Evolutionary conservation across 192 early-diverging fungal genomes (phyloP), one percentile per base, ranked within the genome.

Genomic region (Glomus cerebriforme): DNA sequence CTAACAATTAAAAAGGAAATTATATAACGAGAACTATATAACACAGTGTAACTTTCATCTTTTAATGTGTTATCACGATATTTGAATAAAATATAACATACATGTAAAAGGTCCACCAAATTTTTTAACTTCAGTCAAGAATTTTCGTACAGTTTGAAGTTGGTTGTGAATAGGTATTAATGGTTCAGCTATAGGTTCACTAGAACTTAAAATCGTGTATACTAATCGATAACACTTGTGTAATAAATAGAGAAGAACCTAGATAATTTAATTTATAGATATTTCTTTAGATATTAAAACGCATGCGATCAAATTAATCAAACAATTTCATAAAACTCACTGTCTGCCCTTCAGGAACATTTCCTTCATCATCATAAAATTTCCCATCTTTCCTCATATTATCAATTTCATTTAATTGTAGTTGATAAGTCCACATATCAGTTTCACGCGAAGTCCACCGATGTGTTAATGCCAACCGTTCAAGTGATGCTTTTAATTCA

Each of bases 101-200:
- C 88, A 85, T 68, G 92, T 90, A 75, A 94, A 82, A 34, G 92
- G 89, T 26, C 93, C 91, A 58, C 93, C 94, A 85, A 93, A 96
- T 83, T 94, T 93, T 77, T 90, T 91, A 43, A 96, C 90, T 77
- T 95, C 93, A 6, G 90, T 64, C 54, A 97, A 80, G 72, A 94
- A 95, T 73, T 91, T 87, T 67, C 92, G 88, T 34, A 97, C 88
- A 19, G 95, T 96, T 60, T 91, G 85, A 63, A 97, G 88, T 81
- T 95, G 93, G 82, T 95, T 95, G 77, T 93, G 91, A n/a, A 96
- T 88, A 3, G 92, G 92, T 89, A 95, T 92, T 81, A 97, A 81
- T 7, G 91, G 86, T 74, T 95, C 95, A 35, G 90, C 90, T 10
- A 97, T 92, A 9, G 95, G 92, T 77, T 94, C 94, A 78, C 90